A percentile compares a stretch with the other conserved stretches of the same genome.
phyloP scores from a whole-genome alignment of 2,329 filamentous ascomycete genomes.

The Teratosphaeria zuluensis region DNA sequence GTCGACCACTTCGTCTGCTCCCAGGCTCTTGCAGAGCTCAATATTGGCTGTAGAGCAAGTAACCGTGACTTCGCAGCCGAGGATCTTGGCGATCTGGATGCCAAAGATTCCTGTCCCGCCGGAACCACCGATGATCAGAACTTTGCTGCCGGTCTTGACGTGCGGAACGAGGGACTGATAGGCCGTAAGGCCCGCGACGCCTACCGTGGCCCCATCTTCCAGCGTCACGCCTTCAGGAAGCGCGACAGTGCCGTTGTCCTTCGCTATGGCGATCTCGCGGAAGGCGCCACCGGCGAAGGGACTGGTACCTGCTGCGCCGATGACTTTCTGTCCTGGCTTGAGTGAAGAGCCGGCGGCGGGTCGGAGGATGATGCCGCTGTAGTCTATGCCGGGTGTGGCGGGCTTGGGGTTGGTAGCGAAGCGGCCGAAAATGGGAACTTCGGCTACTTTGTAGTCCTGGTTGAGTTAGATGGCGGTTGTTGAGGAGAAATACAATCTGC shows the following conservation, averaged over 20 bases:
- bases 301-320: conserved; percentile 28
- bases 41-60: conserved; percentile 51
- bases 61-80: conserved; percentile 50
- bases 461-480: not conserved
- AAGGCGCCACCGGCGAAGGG: conserved; percentile 25
- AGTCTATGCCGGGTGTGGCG: conserved; percentile 42
- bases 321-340: conserved; percentile 30
- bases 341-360: conserved; percentile 25
- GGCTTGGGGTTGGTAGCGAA: conserved; percentile 28
- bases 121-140: conserved; percentile 58
- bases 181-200: conserved; percentile 30
- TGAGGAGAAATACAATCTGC: conserved; percentile 29
- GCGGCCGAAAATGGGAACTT: conserved; percentile 35
- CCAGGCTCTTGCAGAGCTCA: conserved; percentile 47
- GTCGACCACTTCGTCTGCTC: conserved; percentile 55
- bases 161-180: conserved; percentile 28
- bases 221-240: conserved; percentile 36
- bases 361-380: conserved; percentile 40
- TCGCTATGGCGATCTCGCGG: conserved; percentile 27
- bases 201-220: conserved; percentile 26
- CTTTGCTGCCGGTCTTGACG: conserved; percentile 34
- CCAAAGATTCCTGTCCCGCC: conserved; percentile 52
- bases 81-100: conserved; percentile 54
- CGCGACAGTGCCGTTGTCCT: conserved; percentile 28
- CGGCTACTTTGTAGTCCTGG: conserved; percentile 52